Evolutionary conservation across 371 early-diverging fungal species (phyloP).

Genomic region (Actinomortierella wolfii): DNA sequence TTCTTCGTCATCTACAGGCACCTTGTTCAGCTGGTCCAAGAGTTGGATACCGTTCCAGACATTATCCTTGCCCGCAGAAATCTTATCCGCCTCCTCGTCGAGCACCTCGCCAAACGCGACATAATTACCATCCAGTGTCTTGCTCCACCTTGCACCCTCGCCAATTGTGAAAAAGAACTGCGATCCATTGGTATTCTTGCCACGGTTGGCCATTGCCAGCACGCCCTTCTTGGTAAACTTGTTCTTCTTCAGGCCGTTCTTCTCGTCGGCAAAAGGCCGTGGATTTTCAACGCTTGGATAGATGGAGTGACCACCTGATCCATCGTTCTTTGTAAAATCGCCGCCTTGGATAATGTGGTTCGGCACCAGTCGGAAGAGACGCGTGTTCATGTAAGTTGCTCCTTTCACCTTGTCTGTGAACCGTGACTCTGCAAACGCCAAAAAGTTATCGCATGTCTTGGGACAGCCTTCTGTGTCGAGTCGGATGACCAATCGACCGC

Average conservation of each 20-base stretch:
- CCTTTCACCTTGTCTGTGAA: conserved; percentile 27
- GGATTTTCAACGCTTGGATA: conserved; percentile 49
- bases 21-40: conserved; percentile 51
- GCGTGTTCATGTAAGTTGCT: conserved; percentile 46
- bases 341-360: conserved; percentile 84
- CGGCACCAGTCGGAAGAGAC: conserved; percentile 61
- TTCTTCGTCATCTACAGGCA: conserved; percentile 46
- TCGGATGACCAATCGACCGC: conserved; percentile 56
- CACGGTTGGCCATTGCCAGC: conserved; percentile 85
- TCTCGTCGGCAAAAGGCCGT: conserved; percentile 51
- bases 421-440: conserved; percentile 45
- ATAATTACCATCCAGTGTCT: conserved; percentile 75
- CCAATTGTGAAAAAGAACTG: conserved; percentile 80
- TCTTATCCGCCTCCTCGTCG: conserved; percentile 29
- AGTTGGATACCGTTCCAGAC: conserved; percentile 47
- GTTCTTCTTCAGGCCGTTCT: conserved; percentile 67
- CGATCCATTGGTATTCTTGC: conserved; percentile 85
- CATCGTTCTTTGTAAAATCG: conserved; percentile 79
- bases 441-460: conserved; percentile 67
- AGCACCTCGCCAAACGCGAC: conserved; percentile 80
- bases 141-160: conserved; percentile 53
- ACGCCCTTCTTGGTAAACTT: conserved; percentile 55
- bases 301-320: conserved; percentile 77
- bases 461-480: conserved; percentile 60
- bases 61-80: conserved; percentile 2